Base-by-base conservation (phyloP, 78 protist species). In the Guillardia theta region DNA sequence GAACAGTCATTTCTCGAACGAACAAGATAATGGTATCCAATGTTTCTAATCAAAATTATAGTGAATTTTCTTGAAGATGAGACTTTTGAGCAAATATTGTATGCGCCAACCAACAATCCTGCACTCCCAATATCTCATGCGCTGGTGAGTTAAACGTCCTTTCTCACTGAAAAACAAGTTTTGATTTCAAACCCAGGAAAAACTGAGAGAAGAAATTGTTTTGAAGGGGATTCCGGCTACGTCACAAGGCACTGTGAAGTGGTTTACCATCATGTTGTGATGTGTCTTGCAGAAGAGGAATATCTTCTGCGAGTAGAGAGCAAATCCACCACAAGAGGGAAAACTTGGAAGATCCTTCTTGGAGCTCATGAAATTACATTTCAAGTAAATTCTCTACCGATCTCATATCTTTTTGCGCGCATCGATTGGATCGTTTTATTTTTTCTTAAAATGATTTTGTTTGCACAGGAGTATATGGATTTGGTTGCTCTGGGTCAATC, bases 261-360 rank as follows among this genome's bases (percentile, higher is more conserved):
- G 83, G 83, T 43, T 70, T 70, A 70, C 41, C 83, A 70, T 70
- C 83, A 3, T 10, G 62, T 18, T 12, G 18, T 21, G 62, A 53
- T 21, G 62, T 21, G 18, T 12, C 18, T 53, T 12, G 18, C 62
- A 21, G 62, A 53, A 21, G 18, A 12, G 62, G 12, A 53, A 18
- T 53, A 53, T n/a, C 70, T 27, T 58, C 70, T 24, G 83, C 83
- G 36, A 70, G 83, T 70, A 12, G 22, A 18, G 46, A 24, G 36
- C 36, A 70, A 24, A 24, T 43, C 90, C 48, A 78, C 90, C n/a
- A 37, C 8, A 36, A 45, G 90, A 19, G 90, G 90, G 43, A 37
- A n/a, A 27, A 9, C 44, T 18, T 78, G 90, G 90, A 78, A 78
- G 24, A 48, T 78, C 33, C 90, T 78, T 46, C 90, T 78, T 78